Conservation (phyloP, 441 rosid genomes). For the Metrosideros polymorpha region DNA sequence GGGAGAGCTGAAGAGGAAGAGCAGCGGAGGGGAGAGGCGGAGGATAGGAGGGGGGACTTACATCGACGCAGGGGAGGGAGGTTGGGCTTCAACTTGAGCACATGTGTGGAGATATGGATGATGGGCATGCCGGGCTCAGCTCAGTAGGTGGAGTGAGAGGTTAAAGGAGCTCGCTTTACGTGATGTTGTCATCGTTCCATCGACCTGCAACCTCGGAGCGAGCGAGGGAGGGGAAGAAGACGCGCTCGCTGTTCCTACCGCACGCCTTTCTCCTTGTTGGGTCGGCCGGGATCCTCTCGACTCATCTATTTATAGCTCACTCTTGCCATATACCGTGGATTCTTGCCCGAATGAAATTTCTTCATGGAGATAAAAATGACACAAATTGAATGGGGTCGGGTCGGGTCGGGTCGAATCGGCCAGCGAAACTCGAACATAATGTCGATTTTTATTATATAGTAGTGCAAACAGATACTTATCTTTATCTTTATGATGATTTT, state of each 20-base stretch:
- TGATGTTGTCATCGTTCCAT: neutral
- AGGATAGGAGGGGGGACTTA: constrained; percentile 4
- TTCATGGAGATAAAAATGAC: neutral
- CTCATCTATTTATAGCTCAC: neutral
- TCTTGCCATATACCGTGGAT: neutral
- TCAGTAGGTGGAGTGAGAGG: neutral
- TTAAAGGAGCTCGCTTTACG: neutral
- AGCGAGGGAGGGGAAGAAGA: neutral
- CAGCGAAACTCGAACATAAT: too few species aligned
- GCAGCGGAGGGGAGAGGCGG: neutral
- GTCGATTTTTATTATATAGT: too few species aligned
- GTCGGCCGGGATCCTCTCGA: neutral
- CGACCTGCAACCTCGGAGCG: neutral
- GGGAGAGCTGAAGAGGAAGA: constrained; percentile 21
- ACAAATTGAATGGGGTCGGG: neutral
- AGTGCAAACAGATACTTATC: neutral
- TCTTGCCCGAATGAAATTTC: neutral
- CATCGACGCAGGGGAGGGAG: neutral
- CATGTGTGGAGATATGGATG: neutral
- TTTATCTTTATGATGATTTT: too few species aligned
- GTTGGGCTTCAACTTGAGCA: neutral
- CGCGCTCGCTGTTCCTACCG: neutral
- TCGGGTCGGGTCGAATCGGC: too few species aligned
- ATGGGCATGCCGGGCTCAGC: neutral
- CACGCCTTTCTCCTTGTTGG: neutral